Evolutionary conservation across 306 rosid species (phyloP).

Genomic region (Alnus glutinosa): DNA sequence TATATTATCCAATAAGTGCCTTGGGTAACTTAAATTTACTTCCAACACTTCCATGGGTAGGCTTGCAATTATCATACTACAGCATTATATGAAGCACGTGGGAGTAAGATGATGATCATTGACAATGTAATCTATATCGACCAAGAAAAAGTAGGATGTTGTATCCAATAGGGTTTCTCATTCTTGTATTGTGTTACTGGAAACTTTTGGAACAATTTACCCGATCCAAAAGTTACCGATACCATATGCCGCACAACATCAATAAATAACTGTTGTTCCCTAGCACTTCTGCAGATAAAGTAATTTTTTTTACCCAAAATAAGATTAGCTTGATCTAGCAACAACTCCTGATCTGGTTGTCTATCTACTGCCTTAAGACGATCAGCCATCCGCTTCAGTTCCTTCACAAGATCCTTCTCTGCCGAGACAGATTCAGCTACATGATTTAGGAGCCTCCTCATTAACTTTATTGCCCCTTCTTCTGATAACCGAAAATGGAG

Average conservation of each 20-base stretch:
- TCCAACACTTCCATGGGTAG: not conserved
- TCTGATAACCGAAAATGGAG: conserved; percentile 77
- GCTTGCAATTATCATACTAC: not conserved
- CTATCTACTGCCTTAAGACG: conserved; percentile 53
- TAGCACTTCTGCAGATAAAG: not conserved
- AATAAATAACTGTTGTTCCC: not conserved
- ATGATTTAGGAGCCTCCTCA: conserved; percentile 58
- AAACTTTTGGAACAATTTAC: not conserved
- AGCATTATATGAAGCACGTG: not conserved
- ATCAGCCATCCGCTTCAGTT: conserved; percentile 58
- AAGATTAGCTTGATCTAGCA: conserved; percentile 47
- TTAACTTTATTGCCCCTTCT: conserved; percentile 64
- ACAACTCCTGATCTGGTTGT: conserved; percentile 57
- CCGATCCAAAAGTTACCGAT: not conserved
- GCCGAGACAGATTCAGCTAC: conserved; percentile 29
- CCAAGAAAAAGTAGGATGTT: not conserved
- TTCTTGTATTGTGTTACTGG: not conserved
- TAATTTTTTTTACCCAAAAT: conserved; percentile 41
- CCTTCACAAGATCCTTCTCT: conserved; percentile 54
- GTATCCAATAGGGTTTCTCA: not conserved
- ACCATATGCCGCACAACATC: not conserved
- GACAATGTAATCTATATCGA: not conserved
- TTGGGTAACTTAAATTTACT: not conserved
- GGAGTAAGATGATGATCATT: not conserved
- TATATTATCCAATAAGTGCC: not conserved